phyloP scores from a whole-genome alignment of 1,139 yeast species.

The Ogataea hybrid region DNA sequence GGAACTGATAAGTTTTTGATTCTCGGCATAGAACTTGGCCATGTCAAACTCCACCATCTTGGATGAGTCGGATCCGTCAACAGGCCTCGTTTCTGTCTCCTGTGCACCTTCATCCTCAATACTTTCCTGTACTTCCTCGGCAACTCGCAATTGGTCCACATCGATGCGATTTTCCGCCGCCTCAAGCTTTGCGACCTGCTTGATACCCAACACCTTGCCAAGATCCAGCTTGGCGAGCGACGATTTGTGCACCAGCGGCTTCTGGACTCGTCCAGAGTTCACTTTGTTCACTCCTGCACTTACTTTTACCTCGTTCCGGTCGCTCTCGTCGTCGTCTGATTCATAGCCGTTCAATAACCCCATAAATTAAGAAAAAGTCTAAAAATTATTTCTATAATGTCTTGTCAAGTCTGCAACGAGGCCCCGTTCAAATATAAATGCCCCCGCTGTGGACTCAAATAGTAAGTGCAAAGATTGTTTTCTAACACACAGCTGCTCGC shows the following conservation, averaged over 20 bases:
- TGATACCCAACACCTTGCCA: slow-evolving; percentile 9
- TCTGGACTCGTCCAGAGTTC: slow-evolving; percentile 1
- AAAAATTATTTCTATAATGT: slow-evolving; percentile 12
- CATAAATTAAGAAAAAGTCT: neutral
- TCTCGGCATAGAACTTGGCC: slow-evolving; percentile 27
- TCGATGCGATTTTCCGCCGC: neutral
- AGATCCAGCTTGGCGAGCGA: slow-evolving; percentile 6
- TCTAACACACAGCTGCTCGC: slow-evolving; percentile 43
- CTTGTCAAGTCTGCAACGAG: slow-evolving; percentile 46
- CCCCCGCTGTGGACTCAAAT: slow-evolving; percentile 49
- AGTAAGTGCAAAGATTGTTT: slow-evolving; percentile 26
- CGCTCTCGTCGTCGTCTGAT: slow-evolving; percentile 2
- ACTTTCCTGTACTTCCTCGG: neutral
- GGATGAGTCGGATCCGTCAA: slow-evolving; percentile 6
- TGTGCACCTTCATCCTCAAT: neutral
- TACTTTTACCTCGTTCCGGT: neutral
- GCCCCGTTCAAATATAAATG: slow-evolving; percentile 55
- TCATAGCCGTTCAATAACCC: slow-evolving; percentile 2
- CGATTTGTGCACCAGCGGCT: slow-evolving; percentile 7
- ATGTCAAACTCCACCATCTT: slow-evolving; percentile 24
- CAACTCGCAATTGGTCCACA: neutral
- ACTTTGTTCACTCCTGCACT: neutral
- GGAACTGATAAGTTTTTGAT: slow-evolving; percentile 20
- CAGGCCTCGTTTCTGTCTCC: slow-evolving; percentile 1
- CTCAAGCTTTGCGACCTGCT: neutral